phyloP scores from a whole-genome alignment of 257 asterid genomes.

The Thymus quinquecostatus region DNA sequence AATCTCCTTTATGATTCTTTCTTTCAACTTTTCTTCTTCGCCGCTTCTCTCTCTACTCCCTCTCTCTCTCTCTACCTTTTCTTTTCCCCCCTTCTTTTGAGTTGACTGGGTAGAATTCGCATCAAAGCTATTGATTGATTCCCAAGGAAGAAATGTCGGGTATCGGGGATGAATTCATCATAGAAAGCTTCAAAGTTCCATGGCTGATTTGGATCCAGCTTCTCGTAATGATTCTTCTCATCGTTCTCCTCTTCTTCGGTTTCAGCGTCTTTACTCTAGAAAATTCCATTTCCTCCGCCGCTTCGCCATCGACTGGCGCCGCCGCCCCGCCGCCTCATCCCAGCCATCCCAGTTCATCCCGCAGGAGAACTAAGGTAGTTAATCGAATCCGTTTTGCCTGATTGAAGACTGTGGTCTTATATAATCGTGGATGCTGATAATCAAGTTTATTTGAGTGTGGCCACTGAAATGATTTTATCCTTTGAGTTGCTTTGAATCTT shows the following conservation, averaged over 20 bases:
- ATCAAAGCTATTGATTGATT: neutral
- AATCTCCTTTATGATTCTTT: neutral
- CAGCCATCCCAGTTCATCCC: conserved; percentile 43
- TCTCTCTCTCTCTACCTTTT: neutral
- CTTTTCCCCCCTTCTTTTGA: neutral
- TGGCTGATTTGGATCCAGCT: conserved; percentile 89
- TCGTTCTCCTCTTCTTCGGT: conserved; percentile 59
- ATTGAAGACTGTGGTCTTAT: neutral
- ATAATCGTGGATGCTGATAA: too few species aligned
- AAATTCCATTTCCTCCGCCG: conserved; percentile 39
- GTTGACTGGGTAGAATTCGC: conserved; percentile 11
- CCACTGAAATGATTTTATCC: neutral
- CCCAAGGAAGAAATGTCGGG: conserved; percentile 48
- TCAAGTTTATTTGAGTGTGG: neutral
- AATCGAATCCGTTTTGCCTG: neutral
- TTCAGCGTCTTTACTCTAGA: conserved; percentile 50
- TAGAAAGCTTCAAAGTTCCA: conserved; percentile 62
- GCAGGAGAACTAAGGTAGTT: conserved; percentile 43
- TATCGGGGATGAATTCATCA: conserved; percentile 62
- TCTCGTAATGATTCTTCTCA: conserved; percentile 63
- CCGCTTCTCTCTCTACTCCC: neutral
- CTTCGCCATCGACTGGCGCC: conserved; percentile 34
- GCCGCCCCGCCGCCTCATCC: conserved; percentile 32
- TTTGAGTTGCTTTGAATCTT: neutral
- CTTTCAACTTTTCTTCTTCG: conserved; percentile 20